Evolutionary conservation across 805 yeast genomes (phyloP), one percentile per base, ranked within the genome.

Genomic region (Candida tammaniensis): DNA sequence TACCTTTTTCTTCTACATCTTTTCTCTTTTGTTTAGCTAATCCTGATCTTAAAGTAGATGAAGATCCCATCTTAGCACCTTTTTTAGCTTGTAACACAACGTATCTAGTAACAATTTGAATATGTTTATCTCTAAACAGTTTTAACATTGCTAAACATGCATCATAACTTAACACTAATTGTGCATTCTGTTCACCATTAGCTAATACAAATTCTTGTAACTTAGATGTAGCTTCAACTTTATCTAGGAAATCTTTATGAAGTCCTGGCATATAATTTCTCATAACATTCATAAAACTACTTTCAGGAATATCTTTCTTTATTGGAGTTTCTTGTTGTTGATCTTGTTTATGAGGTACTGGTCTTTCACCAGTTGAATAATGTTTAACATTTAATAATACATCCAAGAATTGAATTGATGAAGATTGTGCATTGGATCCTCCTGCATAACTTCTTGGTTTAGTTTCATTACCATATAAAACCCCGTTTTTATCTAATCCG

Each of bases 381-480:
- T 89, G 98, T 39, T 79, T 80, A 11, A 89, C 83, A 30, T 78
- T 78, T 25, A 89, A 68, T 12, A 87, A 57, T 17, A 86, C 74
- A 54, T 89, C 98, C 42, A 89, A 66, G 17, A 87, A 81, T 60
- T 89, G 97, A 43, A 91, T 84, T 49, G 89, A 68, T 2, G 96
- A 86, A 30, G 89, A 80, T 59, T 89, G 98, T 0, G 96, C 97
- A 55, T 89, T 89, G 4, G 95, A 85, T 1, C 98, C 98, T 17
- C 98, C 98, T 12, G 95, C 71, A 55, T 74, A 82, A 1, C 53
- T 31, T 47, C 82, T 64, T 31, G 78, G 82, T 18, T 47, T 56
- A 2, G 56, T 51, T 50, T 80, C 87, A 35, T 73, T 67, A 17
- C 94, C 95, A 53, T 89, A 89, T 31, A 70, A 64, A 1, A 89